Conservation (phyloP, 257 asterid species). For the Scutellaria baicalensis region DNA sequence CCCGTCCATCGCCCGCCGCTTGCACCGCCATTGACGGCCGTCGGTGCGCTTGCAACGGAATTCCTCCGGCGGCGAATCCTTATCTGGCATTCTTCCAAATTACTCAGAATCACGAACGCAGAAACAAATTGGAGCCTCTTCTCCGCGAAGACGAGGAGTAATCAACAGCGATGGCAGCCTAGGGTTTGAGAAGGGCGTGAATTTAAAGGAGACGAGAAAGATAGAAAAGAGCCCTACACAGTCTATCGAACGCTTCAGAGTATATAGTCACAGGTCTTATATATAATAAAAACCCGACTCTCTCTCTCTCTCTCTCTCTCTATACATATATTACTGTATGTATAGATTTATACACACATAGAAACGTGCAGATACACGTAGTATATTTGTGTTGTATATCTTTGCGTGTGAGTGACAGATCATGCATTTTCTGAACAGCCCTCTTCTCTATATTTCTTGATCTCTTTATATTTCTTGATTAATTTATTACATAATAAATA, state of each 20-base stretch:
- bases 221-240: conserved; percentile 19
- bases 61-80: conserved; percentile 71
- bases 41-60: conserved; percentile 93
- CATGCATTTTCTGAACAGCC: not conserved
- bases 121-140: not conserved
- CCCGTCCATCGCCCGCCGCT: conserved; percentile 68
- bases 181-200: conserved; percentile 38
- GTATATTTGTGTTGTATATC: not conserved
- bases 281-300: no score
- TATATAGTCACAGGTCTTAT: conserved; percentile 19
- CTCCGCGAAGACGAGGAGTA: not conserved
- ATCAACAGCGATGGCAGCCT: not conserved
- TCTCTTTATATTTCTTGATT: not conserved
- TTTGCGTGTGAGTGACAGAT: not conserved
- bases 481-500: not conserved
- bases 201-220: conserved; percentile 18
- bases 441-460: not conserved
- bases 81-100: conserved; percentile 28
- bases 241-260: conserved; percentile 19
- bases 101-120: not conserved
- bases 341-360: conserved; percentile 13
- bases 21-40: conserved; percentile 99
- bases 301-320: not conserved
- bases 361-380: conserved; percentile 11
- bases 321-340: not conserved